Evolutionary conservation across 2,329 filamentous ascomycete genomes (phyloP).

Genomic region (Talaromyces sp.): DNA sequence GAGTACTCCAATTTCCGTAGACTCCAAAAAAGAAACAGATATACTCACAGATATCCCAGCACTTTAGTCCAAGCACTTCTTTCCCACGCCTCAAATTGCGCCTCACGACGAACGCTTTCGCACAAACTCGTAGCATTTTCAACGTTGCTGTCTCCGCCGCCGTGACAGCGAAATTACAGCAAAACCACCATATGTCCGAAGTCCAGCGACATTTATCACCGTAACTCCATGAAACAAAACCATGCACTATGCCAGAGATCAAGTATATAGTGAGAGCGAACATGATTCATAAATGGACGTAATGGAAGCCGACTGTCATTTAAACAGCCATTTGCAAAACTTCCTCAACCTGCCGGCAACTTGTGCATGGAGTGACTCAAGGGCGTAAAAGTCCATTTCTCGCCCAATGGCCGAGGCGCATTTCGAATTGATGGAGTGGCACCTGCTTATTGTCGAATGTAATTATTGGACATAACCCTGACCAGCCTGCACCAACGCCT

Average conservation of each 20-base stretch:
- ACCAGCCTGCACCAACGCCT: constrained; percentile 5
- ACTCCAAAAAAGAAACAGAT: background rate
- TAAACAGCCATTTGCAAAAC: background rate
- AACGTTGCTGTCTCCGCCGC: too few relatives aligned
- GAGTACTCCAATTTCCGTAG: background rate
- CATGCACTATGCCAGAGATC: too few relatives aligned
- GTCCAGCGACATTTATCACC: too few relatives aligned
- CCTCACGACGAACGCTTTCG: background rate
- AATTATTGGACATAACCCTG: background rate
- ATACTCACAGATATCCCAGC: background rate
- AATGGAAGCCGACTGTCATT: too few relatives aligned
- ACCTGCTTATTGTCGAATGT: constrained; percentile 16
- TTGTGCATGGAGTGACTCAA: constrained; percentile 10
- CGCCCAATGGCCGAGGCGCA: background rate
- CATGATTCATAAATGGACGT: too few relatives aligned
- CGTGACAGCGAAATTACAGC: too few relatives aligned
- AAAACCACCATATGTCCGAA: too few relatives aligned
- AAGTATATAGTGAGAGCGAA: too few relatives aligned
- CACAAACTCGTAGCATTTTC: too few relatives aligned
- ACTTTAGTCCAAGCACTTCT: background rate
- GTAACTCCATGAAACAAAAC: too few relatives aligned
- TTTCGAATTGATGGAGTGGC: constrained; percentile 8
- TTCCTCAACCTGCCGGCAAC: constrained; percentile 11
- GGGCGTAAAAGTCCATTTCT: background rate
- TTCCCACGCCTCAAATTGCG: background rate